phyloP scores from a whole-genome alignment of 768 basidiomycete genomes.

The Amanita inopinata region DNA sequence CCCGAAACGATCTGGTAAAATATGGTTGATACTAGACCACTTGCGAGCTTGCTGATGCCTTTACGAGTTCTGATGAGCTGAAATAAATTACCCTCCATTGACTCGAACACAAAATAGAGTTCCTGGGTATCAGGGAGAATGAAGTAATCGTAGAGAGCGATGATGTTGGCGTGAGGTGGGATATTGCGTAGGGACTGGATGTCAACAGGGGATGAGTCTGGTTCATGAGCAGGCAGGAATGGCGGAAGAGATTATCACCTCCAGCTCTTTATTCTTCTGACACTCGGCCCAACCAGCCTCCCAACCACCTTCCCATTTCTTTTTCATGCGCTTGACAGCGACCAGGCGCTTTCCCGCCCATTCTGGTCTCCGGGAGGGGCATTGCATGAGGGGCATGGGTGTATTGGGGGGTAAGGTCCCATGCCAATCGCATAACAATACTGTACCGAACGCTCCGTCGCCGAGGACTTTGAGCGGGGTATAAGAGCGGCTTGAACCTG shows the following conservation, averaged over 20 bases:
- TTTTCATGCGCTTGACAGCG: constrained; percentile 97
- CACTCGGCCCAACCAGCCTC: constrained; percentile 99
- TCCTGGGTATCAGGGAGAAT: constrained; percentile 93
- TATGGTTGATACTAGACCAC: constrained; percentile 90
- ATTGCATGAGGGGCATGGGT: constrained; percentile 90
- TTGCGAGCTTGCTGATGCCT: constrained; percentile 82
- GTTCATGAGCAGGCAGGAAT: background rate
- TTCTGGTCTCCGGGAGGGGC: constrained; percentile 85
- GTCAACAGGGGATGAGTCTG: constrained; percentile 2
- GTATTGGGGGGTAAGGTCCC: constrained; percentile 88
- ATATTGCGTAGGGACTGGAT: constrained; percentile 86
- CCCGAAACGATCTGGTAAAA: constrained; percentile 89
- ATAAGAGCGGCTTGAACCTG: constrained; percentile 82
- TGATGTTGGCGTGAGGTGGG: constrained; percentile 92
- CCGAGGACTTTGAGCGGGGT: constrained; percentile 95
- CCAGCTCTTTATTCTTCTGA: constrained; percentile 88
- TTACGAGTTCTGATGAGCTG: constrained; percentile 97
- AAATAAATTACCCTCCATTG: constrained; percentile 99
- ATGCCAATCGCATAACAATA: constrained; percentile 99
- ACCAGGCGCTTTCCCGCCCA: constrained; percentile 93
- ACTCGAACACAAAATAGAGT: constrained; percentile 99
- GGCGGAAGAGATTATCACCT: constrained; percentile 38
- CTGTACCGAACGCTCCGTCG: constrained; percentile 97
- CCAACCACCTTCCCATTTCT: constrained; percentile 97
- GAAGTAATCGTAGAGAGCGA: constrained; percentile 98